Evolutionary conservation across 371 early-diverging fungal genomes (phyloP), one percentile per base, ranked within the genome.

Genomic region (Mortierella sp.): DNA sequence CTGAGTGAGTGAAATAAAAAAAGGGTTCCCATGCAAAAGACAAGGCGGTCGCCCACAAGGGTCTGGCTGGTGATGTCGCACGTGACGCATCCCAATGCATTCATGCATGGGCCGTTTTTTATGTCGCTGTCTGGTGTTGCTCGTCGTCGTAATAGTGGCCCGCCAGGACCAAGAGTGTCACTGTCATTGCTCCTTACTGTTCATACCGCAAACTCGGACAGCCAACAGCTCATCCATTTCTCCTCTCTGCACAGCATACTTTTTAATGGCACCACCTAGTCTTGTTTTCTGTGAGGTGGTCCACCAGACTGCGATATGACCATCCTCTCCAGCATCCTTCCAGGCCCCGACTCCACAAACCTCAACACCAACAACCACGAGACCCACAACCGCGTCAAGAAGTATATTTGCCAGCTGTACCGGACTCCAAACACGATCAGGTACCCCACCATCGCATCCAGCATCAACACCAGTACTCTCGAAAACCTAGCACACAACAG

Each of bases 371-470:
- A 27, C 38, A 81, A 56, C 79, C 85, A 78, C 35, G 27, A 29
- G 27, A 72, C 41, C 81, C 74, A 79, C 5, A 74, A 24, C 32
- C 74, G 35, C 44, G 79, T 73, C 75, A 77, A 18, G 43, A 74
- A 70, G 71, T 73, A 85, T 18, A 81, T 75, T 29, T 63, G 76
- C 85, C 85, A 85, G 60, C 79, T 81, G 49, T 78, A 79, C 8
- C 79, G 81, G 46, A 76, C 76, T 11, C 79, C 82, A 65, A 76
- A 78, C 71, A 78, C 10, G 18, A 79, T 27, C 49, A 81, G 68
- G 41, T 74, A 76, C 27, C 74, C 79, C 24, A 81, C 3, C 44
- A 85, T 76, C 24, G 2, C 55, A 44, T 82, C 75, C 72, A 85
- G 75, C 38, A 85, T 55, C 27, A 32, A 35, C 2, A 74, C n/a